Percentiles rank a stretch among this genome's conserved stretches.
These are phyloP conservation scores for Oenanthe sinensis DNA, from an alignment of 129 eudicot species.

Conservation along the genomic window DNA sequence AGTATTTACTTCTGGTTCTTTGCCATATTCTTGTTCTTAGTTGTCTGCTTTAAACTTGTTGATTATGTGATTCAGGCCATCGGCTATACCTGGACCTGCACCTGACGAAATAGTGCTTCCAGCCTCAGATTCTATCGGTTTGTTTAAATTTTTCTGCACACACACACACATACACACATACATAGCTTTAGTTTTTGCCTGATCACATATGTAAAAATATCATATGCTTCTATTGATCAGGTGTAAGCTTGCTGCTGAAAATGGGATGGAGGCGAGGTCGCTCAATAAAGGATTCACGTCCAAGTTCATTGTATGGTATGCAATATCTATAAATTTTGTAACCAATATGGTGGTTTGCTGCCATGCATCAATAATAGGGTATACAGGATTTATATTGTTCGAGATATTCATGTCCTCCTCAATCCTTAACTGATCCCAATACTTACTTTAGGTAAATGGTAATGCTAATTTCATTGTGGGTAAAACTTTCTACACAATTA, in stretches of 20 bases:
- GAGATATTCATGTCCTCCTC: background rate
- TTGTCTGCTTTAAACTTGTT: constrained; percentile 2
- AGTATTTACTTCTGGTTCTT: background rate
- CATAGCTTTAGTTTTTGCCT: background rate
- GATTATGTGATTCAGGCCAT: constrained; percentile 50
- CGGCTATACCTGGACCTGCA: constrained; percentile 94
- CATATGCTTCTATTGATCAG: constrained; percentile 31
- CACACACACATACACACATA: no score
- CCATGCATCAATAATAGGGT: background rate
- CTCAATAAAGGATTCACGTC: constrained; percentile 51
- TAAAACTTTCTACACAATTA: no score
- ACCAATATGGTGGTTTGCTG: background rate
- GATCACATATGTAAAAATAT: constrained; percentile 11
- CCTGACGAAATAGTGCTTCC: constrained; percentile 92
- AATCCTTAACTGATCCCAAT: background rate
- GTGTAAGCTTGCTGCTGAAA: constrained; percentile 71
- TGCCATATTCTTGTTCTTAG: background rate
- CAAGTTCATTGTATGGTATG: constrained; percentile 56
- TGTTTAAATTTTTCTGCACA: constrained; percentile 17
- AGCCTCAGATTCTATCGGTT: constrained; percentile 83
- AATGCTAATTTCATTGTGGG: background rate
- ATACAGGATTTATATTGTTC: background rate
- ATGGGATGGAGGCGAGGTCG: constrained; percentile 99
- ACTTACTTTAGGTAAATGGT: background rate
- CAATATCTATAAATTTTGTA: background rate